Evolutionary conservation across 1,139 yeast genomes (phyloP), one percentile per base, ranked within the genome.

Genomic region (Kodamaea suecica): DNA sequence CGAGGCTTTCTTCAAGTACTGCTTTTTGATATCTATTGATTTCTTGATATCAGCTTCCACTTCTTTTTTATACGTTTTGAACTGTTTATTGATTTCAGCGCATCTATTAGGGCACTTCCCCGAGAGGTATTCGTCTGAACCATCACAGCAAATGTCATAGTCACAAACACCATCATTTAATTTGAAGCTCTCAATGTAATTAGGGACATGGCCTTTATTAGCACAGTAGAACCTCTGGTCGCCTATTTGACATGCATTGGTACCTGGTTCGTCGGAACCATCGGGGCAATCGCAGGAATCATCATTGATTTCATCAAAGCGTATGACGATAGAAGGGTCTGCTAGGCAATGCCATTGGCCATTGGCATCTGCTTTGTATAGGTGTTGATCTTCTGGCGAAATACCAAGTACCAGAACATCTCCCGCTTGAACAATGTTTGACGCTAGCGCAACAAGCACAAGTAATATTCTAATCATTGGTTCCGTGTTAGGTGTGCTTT

Each of bases 201-300:
- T 63, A 2, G 83, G 75, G 11, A 65, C 52, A 48, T 80, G 85
- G 2, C 95, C 96, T 33, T 70, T 65, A 50, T 94, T 94, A 16
- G 63, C 74, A 61, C 98, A 92, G 57, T 78, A 88, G 50, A 88
- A 92, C 33, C 45, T 43, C 10, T 71, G 70, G 10, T 68, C 66
- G 1, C 62, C 43, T 34, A 42, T 52, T 1, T 61, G 63, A 56
- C 97, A 92, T 0, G 97, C 97, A 35, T 84, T 70, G 1, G 97
- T 92, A 0, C 97, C 97, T 0, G 97, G 97, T 56, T 92, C 98
- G 58, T 92, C 98, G 3, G 94, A 81, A 0, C 98, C 98, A 59
- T 92, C 98, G 0, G 97, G 97, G 63, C 98, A 92, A 55, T 92
- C 98, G 58, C 97, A 90, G 50, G 74, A 81, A 49, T 88, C 83